These are phyloP conservation scores for Saccharomycopsis phalli DNA, from an alignment of 1,139 yeast species.

Conservation along the genomic window DNA sequence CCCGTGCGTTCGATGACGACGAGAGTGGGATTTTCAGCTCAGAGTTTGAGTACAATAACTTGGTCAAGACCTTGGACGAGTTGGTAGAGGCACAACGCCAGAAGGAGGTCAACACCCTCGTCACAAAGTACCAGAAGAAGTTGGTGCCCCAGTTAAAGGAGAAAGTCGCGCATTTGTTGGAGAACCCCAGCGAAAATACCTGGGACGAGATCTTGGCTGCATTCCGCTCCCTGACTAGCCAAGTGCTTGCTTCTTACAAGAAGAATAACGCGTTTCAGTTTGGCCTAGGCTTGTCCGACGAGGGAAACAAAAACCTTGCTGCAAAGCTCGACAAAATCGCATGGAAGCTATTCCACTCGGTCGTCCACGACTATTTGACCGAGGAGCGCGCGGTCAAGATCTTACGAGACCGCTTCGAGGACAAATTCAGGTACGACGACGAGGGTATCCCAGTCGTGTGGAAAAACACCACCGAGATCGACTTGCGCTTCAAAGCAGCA, in stretches of 20 bases:
- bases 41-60: conserved; percentile 11
- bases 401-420: conserved; percentile 69
- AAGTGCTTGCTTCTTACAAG: conserved; percentile 27
- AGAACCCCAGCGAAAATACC: conserved; percentile 37
- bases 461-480: conserved; percentile 68
- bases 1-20: conserved; percentile 3
- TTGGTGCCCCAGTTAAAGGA: conserved; percentile 25
- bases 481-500: conserved; percentile 51
- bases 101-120: conserved; percentile 19
- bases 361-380: conserved; percentile 50
- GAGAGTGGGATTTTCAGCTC: conserved; percentile 2
- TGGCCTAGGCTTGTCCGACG: conserved; percentile 46
- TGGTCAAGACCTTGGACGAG: conserved; percentile 20
- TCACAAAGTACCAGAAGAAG: conserved; percentile 18
- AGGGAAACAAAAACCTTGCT: conserved; percentile 33
- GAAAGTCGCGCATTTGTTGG: conserved; percentile 22
- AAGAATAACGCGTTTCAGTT: conserved; percentile 41
- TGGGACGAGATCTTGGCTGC: conserved; percentile 54
- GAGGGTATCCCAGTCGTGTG: conserved; percentile 79
- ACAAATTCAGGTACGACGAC: conserved; percentile 71
- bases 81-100: conserved; percentile 19
- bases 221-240: conserved; percentile 37
- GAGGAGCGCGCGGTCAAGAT: conserved; percentile 50
- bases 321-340: conserved; percentile 42
- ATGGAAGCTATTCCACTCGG: conserved; percentile 57